A percentile compares a stretch with the other conserved stretches of the same genome.
Conservation (phyloP, 2,329 filamentous ascomycete species). For the Rhynchosporium secalis region DNA sequence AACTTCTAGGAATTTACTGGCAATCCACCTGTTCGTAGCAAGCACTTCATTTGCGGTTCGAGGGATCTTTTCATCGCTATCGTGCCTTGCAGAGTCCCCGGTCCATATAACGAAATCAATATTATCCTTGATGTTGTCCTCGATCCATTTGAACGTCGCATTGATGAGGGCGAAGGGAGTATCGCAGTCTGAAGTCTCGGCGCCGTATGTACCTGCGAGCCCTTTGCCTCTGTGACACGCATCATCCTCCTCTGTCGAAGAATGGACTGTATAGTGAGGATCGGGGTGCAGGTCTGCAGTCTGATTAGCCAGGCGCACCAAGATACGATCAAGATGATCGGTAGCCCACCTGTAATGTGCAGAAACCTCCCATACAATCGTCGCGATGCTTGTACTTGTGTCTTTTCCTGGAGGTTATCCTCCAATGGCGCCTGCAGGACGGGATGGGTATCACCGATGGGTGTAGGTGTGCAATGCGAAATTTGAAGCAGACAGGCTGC, state of each 20-base stretch:
- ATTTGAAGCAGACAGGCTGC: conserved; percentile 32
- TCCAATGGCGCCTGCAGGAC: conserved; percentile 36
- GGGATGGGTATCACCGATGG: conserved; percentile 26
- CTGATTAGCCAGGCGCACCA: conserved; percentile 30
- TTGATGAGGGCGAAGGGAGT: conserved; percentile 78
- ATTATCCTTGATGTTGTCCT: conserved; percentile 70
- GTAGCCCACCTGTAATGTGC: conserved; percentile 75
- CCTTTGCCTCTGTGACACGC: conserved; percentile 82
- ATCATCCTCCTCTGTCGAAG: conserved; percentile 65
- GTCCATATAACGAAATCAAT: conserved; percentile 95
- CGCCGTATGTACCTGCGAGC: conserved; percentile 76
- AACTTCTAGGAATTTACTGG: conserved; percentile 72
- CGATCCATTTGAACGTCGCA: conserved; percentile 87
- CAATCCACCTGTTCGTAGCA: conserved; percentile 71
- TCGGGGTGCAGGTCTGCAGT: conserved; percentile 85
- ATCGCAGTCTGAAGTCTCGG: conserved; percentile 87
- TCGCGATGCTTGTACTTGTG: conserved; percentile 27
- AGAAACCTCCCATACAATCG: conserved; percentile 74
- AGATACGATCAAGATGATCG: conserved; percentile 25
- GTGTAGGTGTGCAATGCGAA: conserved; percentile 33
- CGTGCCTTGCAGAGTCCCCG: conserved; percentile 85
- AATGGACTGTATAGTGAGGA: conserved; percentile 77
- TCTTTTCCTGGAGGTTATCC: conserved; percentile 30
- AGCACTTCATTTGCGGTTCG: conserved; percentile 76
- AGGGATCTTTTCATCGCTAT: conserved; percentile 79